Conservation (phyloP, 2,329 filamentous ascomycete genomes). For the Sporothrix brunneoviolacea region DNA sequence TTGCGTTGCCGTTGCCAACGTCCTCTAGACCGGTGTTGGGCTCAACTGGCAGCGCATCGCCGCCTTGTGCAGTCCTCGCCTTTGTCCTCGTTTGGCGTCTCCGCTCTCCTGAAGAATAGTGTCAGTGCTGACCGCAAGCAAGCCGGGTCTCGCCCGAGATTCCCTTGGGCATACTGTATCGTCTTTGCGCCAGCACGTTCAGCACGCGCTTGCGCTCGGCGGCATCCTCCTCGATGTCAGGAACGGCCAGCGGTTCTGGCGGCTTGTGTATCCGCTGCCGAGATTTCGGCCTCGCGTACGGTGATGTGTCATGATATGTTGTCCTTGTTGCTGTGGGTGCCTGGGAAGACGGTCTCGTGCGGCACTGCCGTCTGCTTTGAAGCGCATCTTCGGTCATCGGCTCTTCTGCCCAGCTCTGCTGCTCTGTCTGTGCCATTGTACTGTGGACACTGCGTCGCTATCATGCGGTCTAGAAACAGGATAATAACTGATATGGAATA, state of each 20-base stretch:
- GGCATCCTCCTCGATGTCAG: constrained; percentile 44
- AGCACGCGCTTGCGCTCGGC: constrained; percentile 46
- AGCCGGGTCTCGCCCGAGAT: no score
- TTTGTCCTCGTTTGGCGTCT: constrained; percentile 20
- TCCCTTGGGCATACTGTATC: constrained; percentile 37
- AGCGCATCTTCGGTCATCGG: background rate
- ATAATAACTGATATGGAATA: background rate
- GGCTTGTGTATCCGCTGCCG: constrained; percentile 36
- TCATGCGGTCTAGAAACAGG: no score
- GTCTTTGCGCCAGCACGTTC: constrained; percentile 47
- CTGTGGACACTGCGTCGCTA: no score
- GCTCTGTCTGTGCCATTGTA: background rate
- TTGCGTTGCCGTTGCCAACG: no score
- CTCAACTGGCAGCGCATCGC: no score
- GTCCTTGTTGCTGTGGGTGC: background rate
- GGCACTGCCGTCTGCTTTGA: no score
- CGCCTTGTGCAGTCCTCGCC: no score
- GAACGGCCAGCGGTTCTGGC: constrained; percentile 35
- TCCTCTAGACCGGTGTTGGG: no score
- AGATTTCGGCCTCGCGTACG: constrained; percentile 18
- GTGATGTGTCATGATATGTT: background rate
- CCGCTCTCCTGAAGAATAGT: constrained; percentile 23
- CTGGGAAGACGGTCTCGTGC: background rate
- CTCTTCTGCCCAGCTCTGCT: constrained; percentile 2
- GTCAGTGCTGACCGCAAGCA: no score